These are phyloP conservation scores for Tetracladium maxilliforme DNA, from an alignment of 2,329 filamentous ascomycete species.

Conservation along the genomic window DNA sequence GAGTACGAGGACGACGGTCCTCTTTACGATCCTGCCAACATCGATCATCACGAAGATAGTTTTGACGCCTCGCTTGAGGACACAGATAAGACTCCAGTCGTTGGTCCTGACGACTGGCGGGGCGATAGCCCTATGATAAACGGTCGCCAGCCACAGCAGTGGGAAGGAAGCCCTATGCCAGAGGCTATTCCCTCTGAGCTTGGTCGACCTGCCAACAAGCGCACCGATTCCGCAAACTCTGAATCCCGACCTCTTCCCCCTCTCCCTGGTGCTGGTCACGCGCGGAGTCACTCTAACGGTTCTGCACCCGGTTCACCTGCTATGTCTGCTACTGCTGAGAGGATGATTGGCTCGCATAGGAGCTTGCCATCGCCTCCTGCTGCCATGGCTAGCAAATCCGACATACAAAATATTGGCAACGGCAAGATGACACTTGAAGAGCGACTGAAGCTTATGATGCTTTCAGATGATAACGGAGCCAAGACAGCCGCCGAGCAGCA, in stretches of 20 bases:
- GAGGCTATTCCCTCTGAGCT: conserved; percentile 28
- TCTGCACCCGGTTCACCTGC: too few species aligned
- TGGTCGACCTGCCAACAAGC: conserved; percentile 39
- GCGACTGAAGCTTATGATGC: conserved; percentile 76
- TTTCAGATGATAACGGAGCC: conserved; percentile 46
- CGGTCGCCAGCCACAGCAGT: conserved; percentile 8
- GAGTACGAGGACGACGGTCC: conserved; percentile 52
- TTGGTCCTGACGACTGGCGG: conserved; percentile 93
- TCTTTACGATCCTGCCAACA: conserved; percentile 34
- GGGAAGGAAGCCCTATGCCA: conserved; percentile 51
- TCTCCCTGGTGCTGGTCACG: conserved; percentile 46
- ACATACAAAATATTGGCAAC: conserved; percentile 62
- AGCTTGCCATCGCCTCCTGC: conserved; percentile 62
- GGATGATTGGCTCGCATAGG: conserved; percentile 50
- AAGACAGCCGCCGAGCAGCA: conserved; percentile 50
- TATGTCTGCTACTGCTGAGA: conserved; percentile 59
- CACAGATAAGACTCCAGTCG: conserved; percentile 91
- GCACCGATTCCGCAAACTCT: conserved; percentile 61
- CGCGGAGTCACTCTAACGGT: conserved; percentile 32
- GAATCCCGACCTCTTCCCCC: conserved; percentile 79
- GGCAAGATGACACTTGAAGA: conserved; percentile 76
- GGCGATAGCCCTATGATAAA: conserved; percentile 42
- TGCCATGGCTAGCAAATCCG: conserved; percentile 55
- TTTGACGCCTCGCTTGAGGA: conserved; percentile 94
- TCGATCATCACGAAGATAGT: conserved; percentile 62